Percentiles rank a stretch among this genome's conserved stretches.
phyloP scores from a whole-genome alignment of 148 eudicot species.

The Salicornia ramosissima region DNA sequence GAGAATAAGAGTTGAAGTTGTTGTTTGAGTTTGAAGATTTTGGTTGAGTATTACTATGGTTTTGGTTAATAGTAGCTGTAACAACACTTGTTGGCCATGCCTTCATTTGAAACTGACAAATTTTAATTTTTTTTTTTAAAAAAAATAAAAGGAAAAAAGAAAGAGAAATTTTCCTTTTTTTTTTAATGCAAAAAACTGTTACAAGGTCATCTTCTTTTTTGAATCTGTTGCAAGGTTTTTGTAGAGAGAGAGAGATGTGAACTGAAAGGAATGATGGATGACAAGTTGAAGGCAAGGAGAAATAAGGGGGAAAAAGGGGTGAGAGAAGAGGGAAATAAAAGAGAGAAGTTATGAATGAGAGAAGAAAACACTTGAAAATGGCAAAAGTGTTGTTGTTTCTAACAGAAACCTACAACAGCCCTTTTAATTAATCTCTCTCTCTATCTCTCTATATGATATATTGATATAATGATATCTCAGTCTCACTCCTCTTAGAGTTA shows the following conservation, averaged over 20 bases:
- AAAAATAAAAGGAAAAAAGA: no score
- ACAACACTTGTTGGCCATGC: constrained; percentile 39
- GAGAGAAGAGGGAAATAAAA: neutral
- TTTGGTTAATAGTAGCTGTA: constrained; percentile 9
- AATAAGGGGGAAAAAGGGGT: neutral
- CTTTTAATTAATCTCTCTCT: neutral
- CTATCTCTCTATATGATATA: neutral
- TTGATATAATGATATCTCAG: no score
- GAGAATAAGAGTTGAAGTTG: neutral
- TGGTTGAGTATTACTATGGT: constrained; percentile 4
- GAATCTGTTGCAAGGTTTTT: constrained; percentile 12
- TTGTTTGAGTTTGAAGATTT: neutral
- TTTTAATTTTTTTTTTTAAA: no score
- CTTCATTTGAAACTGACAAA: constrained; percentile 17
- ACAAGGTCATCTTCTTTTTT: constrained; percentile 27
- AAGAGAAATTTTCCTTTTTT: neutral
- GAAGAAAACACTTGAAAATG: constrained; percentile 30
- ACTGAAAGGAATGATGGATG: constrained; percentile 5
- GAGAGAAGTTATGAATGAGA: constrained; percentile 20
- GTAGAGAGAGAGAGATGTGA: neutral
- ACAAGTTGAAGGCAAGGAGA: constrained; percentile 19
- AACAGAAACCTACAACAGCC: constrained; percentile 27
- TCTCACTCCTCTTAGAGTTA: constrained; percentile 13
- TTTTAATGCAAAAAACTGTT: constrained; percentile 17
- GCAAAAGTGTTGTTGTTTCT: constrained; percentile 32